Conservation (phyloP, 345 rosid genomes). For the Camelina laxa region DNA sequence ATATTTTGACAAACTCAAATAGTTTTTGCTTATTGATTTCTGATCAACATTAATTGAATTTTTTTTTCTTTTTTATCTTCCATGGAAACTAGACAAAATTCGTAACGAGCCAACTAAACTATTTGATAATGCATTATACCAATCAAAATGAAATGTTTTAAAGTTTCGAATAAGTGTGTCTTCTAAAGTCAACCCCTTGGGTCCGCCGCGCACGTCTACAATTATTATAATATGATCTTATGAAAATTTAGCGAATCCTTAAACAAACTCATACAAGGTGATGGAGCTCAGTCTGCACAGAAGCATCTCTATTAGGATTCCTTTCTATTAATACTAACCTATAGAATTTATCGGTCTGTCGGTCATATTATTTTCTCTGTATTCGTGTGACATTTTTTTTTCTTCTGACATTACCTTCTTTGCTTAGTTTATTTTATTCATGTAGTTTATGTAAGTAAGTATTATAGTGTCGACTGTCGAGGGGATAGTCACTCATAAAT, state of each 20-base stretch:
- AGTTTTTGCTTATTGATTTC: background rate
- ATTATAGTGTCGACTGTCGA: background rate
- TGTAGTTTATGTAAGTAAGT: background rate
- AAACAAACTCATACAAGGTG: constrained; percentile 10
- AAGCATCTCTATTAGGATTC: constrained; percentile 6
- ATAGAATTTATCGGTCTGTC: background rate
- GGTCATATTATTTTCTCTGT: background rate
- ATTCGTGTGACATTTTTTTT: background rate
- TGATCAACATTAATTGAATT: background rate
- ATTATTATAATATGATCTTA: background rate
- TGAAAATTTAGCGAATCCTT: background rate
- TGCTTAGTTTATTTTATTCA: constrained; percentile 6
- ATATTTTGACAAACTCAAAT: background rate
- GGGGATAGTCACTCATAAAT: background rate
- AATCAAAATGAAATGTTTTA: background rate
- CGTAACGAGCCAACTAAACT: background rate
- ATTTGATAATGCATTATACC: background rate
- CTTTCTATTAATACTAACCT: background rate
- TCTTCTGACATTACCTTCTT: background rate
- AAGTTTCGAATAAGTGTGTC: constrained; percentile 8
- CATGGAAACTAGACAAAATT: background rate
- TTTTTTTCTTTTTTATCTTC: background rate
- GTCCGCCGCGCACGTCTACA: constrained; percentile 39
- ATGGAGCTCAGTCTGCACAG: constrained; percentile 4
- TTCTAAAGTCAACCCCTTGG: constrained; percentile 35